phyloP scores from a whole-genome alignment of 352 stramenopile genomes.

The Phytophthora nicotianae region DNA sequence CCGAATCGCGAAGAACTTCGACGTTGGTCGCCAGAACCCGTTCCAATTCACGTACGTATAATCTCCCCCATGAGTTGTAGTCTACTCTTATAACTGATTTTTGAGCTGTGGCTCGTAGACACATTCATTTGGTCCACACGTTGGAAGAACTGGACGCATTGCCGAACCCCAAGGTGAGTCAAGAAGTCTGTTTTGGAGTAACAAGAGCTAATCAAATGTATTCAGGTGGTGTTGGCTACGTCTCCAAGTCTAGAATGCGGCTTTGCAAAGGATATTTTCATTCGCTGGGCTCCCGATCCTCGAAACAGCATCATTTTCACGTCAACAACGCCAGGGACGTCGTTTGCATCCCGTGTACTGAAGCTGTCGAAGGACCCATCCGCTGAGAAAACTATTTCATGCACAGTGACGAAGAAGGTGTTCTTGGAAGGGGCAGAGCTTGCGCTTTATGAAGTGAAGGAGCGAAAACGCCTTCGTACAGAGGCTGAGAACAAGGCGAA shows the following conservation, averaged over 20 bases:
- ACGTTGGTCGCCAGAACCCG: constrained; percentile 86
- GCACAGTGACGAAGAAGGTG: constrained; percentile 69
- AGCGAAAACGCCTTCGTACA: constrained; percentile 78
- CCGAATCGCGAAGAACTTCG: constrained; percentile 90
- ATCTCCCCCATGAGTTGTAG: neutral
- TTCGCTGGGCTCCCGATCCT: constrained; percentile 77
- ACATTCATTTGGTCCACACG: constrained; percentile 88
- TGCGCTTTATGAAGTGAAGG: constrained; percentile 87
- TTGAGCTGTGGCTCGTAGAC: constrained; percentile 32
- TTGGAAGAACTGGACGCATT: constrained; percentile 88
- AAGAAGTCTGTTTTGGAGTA: neutral
- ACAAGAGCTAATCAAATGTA: constrained; percentile 3
- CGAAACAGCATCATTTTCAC: constrained; percentile 90
- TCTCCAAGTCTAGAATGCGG: constrained; percentile 82
- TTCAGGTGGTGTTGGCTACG: constrained; percentile 78
- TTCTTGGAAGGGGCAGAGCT: constrained; percentile 87
- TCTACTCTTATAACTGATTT: constrained; percentile 5
- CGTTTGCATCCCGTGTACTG: constrained; percentile 73
- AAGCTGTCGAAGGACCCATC: constrained; percentile 56
- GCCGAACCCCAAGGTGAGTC: constrained; percentile 73
- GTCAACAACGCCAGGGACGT: constrained; percentile 58
- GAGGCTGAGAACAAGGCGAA: constrained; percentile 90
- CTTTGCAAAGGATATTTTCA: constrained; percentile 86
- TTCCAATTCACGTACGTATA: constrained; percentile 86
- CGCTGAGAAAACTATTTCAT: constrained; percentile 59